Conservation (phyloP, 495 filamentous ascomycete genomes). For the Tuber calosporum region DNA sequence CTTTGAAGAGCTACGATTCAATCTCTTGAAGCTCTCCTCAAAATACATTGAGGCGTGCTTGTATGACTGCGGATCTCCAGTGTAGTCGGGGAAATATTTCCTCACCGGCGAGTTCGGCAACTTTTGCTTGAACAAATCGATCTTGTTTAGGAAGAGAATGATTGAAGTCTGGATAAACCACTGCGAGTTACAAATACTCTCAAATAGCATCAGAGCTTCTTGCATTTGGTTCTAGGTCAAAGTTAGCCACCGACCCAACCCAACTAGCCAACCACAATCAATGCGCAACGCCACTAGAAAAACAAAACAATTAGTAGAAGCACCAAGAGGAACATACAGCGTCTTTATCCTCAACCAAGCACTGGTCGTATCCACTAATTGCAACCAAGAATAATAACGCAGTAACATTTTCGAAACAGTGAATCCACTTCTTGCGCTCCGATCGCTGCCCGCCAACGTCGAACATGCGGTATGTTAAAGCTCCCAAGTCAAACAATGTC, state of each 20-base stretch:
- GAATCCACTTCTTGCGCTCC: conserved; percentile 99
- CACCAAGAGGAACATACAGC: conserved; percentile 58
- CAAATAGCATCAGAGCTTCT: conserved; percentile 95
- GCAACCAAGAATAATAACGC: conserved; percentile 90
- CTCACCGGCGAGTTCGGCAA: conserved; percentile 70
- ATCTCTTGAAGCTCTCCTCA: conserved; percentile 75
- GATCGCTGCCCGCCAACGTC: conserved; percentile 96
- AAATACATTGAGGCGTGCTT: conserved; percentile 73
- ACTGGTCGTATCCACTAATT: conserved; percentile 94
- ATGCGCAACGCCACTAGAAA: conserved; percentile 4
- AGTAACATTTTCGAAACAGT: conserved; percentile 97
- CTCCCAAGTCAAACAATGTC: conserved; percentile 87
- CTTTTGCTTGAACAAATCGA: conserved; percentile 93
- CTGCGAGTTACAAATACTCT: conserved; percentile 92
- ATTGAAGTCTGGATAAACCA: conserved; percentile 96
- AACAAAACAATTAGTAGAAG: conserved; percentile 1
- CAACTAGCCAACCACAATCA: background rate
- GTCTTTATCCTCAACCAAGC: conserved; percentile 92
- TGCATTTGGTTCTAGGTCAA: conserved; percentile 91
- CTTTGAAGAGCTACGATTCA: conserved; percentile 76
- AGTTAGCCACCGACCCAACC: conserved; percentile 15
- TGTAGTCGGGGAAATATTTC: conserved; percentile 90
- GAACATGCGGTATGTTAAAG: conserved; percentile 97
- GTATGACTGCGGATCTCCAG: conserved; percentile 51
- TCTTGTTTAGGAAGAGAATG: conserved; percentile 98